Conservation (phyloP, 2,329 filamentous ascomycete species). For the Paramyrothecium roridum region DNA sequence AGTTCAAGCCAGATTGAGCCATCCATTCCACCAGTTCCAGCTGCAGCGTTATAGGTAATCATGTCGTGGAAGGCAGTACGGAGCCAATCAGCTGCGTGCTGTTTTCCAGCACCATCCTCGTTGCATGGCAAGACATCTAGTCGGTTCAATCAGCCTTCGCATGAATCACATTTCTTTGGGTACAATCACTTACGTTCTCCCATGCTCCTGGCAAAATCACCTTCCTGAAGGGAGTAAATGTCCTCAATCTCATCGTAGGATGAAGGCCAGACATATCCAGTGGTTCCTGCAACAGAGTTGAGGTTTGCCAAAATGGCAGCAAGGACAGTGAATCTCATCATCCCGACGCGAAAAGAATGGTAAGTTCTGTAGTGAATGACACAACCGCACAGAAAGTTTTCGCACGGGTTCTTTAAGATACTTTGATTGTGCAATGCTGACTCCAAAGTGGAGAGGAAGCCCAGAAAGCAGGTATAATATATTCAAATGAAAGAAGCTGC, state of each 20-base stretch:
- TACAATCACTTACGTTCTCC: background rate
- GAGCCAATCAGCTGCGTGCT: conserved; percentile 18
- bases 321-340: too few species aligned
- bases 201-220: background rate
- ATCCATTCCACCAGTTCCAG: conserved; percentile 18
- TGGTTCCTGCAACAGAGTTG: background rate
- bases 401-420: too few species aligned
- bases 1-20: conserved; percentile 20
- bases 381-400: too few species aligned
- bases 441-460: too few species aligned
- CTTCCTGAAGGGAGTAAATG: background rate
- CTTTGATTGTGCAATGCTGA: too few species aligned
- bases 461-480: too few species aligned
- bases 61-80: conserved; percentile 21
- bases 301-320: too few species aligned
- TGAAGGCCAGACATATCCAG: background rate
- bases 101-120: background rate
- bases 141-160: background rate
- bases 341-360: too few species aligned
- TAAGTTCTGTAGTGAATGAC: too few species aligned
- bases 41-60: conserved; percentile 13
- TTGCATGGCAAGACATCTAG: background rate
- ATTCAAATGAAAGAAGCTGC: too few species aligned
- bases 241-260: conserved; percentile 1
- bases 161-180: background rate